These are phyloP conservation scores for Adenanthera pavonina DNA, from an alignment of 306 rosid species.

Conservation along the genomic window DNA sequence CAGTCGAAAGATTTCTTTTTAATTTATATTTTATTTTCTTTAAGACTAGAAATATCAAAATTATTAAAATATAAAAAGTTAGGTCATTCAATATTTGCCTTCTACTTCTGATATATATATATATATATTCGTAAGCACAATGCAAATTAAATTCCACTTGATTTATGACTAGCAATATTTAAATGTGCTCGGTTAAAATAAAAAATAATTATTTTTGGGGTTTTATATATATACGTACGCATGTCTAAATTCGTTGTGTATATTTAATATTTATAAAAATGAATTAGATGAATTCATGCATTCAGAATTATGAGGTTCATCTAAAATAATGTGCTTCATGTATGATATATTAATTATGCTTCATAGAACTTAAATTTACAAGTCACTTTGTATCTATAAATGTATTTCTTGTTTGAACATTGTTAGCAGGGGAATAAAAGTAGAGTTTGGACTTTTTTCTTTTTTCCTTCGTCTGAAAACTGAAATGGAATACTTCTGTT, in stretches of 20 bases:
- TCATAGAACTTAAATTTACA: neutral
- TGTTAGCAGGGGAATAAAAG: too few species aligned
- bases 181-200: neutral
- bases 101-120: too few species aligned
- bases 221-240: neutral
- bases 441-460: too few species aligned
- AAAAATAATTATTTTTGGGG: neutral
- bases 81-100: too few species aligned
- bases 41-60: too few species aligned
- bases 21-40: too few species aligned
- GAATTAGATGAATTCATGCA: neutral
- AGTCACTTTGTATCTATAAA: neutral
- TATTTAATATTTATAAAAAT: neutral
- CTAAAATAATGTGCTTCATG: neutral
- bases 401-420: neutral
- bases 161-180: neutral
- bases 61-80: too few species aligned
- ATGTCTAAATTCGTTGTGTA: neutral
- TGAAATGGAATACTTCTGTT: too few species aligned
- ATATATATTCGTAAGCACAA: neutral
- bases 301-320: neutral
- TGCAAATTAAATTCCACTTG: neutral
- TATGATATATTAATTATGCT: neutral
- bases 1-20: too few species aligned
- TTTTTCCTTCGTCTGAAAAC: too few species aligned